Evolutionary conservation across 345 rosid genomes (phyloP), one percentile per base, ranked within the genome.

Genomic region (Geranium rotundifolium): DNA sequence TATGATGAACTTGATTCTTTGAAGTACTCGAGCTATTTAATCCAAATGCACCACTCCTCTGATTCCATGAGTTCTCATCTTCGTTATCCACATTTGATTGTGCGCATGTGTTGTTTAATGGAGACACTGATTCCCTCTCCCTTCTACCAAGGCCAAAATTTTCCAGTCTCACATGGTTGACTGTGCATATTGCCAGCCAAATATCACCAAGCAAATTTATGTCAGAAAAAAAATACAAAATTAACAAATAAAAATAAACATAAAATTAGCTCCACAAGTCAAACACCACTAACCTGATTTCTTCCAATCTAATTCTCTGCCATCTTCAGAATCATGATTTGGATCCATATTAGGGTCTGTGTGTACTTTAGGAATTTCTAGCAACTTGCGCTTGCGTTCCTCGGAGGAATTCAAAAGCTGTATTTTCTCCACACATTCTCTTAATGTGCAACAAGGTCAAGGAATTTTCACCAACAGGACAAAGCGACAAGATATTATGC

Each of bases 351-450:
- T 73, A 30, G 76, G 82, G 73, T 87, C 96, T 17, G 79, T 23
- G 62, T 90, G 97, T 54, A 93, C 80, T 59, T 73, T 72, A 17
- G 91, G 91, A 72, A 76, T 72, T 69, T 82, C 95, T 63, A 66
- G 73, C 72, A 84, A 67, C 78, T 87, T 81, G 64, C 86, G 81
- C 69, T 84, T 85, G 29, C 73, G 84, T 69, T 85, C 97, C 74
- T 79, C 79, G 16, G 83, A 82, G 19, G 96, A 90, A 57, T 78
- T 72, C 71, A 93, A 77, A 66, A 83, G 85, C 81, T 81, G 82
- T 74, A 90, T 72, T 76, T 86, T 90, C 81, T 86, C 95, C 18
- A 85, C 69, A 63, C 73, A 88, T 83, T 86, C 97, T 76, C 86
- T 83, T 66, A 83, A 86, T 79, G 99, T 90, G 80, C 76, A 82